Conservation (phyloP, 2,329 filamentous ascomycete species). For the Lasiodiplodia hormozganensis region DNA sequence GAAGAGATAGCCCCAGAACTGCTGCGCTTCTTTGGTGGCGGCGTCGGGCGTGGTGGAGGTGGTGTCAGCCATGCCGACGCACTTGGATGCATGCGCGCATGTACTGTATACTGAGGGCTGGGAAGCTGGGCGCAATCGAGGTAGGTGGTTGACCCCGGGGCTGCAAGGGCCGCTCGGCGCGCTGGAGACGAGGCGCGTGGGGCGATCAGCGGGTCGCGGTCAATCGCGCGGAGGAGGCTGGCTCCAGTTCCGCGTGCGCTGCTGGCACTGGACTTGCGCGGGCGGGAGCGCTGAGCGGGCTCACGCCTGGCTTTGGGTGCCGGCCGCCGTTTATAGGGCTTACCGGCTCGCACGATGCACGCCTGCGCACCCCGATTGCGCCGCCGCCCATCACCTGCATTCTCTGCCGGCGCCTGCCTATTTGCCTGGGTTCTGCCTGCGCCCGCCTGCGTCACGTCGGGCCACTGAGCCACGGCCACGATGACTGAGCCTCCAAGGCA, state of each 20-base stretch:
- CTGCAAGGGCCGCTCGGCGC: constrained; percentile 26
- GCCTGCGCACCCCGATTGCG: constrained; percentile 6
- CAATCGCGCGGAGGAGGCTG: constrained; percentile 24
- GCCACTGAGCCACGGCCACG: constrained; percentile 24
- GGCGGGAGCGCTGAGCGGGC: constrained; percentile 8
- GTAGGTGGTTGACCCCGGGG: constrained; percentile 10
- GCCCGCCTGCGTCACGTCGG: constrained; percentile 17
- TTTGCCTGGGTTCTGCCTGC: constrained; percentile 21
- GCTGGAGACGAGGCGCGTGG: constrained; percentile 21
- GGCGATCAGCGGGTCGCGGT: constrained; percentile 27
- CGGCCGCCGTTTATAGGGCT: constrained; percentile 22
- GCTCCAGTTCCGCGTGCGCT: constrained; percentile 19
- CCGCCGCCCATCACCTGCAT: constrained; percentile 16
- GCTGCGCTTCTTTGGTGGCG: constrained; percentile 51
- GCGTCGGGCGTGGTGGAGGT: constrained; percentile 37
- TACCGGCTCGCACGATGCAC: background rate
- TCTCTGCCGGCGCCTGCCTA: constrained; percentile 21
- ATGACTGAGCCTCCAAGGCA: constrained; percentile 23
- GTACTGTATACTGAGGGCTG: background rate
- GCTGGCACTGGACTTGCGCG: background rate
- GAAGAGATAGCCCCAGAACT: constrained; percentile 61
- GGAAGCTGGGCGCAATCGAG: background rate
- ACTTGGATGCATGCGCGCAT: constrained; percentile 15
- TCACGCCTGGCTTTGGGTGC: constrained; percentile 8
- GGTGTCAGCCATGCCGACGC: constrained; percentile 28